These are phyloP conservation scores for Fusarium multiceps DNA, from an alignment of 2,329 filamentous ascomycete genomes.

Conservation along the genomic window DNA sequence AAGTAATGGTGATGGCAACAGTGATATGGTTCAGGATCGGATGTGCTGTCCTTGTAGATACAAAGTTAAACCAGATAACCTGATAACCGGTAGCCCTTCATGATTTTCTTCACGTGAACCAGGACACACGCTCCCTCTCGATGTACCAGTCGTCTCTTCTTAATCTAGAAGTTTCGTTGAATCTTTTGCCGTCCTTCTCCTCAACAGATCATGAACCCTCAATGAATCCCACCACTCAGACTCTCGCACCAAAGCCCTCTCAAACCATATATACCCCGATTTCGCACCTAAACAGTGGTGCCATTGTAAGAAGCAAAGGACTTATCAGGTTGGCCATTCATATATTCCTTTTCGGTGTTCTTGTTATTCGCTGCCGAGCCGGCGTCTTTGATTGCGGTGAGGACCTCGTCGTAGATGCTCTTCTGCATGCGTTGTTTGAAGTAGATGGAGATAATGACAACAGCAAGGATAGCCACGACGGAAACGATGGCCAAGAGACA, in stretches of 20 bases:
- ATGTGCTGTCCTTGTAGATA: neutral
- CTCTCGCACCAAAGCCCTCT: neutral
- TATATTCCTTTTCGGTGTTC: neutral
- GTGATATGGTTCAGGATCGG: neutral
- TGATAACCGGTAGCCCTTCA: neutral
- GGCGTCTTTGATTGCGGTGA: neutral
- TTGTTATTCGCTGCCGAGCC: neutral
- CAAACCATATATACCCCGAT: neutral
- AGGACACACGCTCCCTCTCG: neutral
- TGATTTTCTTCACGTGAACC: neutral
- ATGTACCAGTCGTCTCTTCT: neutral
- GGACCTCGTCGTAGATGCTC: neutral
- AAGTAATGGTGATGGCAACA: no score
- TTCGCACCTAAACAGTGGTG: neutral
- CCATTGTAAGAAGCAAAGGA: neutral
- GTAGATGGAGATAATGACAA: neutral
- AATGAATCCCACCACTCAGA: neutral
- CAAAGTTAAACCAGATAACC: neutral
- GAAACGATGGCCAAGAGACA: neutral
- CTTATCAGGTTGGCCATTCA: neutral
- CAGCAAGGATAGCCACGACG: neutral
- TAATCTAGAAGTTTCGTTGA: neutral
- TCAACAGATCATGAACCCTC: neutral
- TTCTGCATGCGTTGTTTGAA: neutral
- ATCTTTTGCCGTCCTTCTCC: neutral